These are phyloP conservation scores for Didymella pinodella DNA, from an alignment of 2,329 filamentous ascomycete species.

Conservation along the genomic window DNA sequence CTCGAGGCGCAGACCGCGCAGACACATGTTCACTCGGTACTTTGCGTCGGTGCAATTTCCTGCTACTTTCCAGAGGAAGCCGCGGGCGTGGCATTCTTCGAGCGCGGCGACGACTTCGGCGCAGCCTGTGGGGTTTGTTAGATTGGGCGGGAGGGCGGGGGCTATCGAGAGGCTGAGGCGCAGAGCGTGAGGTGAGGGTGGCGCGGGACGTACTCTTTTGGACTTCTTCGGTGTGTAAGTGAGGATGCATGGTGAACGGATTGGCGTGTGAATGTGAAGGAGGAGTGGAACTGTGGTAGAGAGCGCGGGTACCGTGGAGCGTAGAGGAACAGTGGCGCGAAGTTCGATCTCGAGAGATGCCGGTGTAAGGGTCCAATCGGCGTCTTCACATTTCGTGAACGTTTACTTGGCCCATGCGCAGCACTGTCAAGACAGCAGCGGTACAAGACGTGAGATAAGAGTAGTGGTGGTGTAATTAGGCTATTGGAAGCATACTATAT, in stretches of 20 bases:
- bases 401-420: conserved; percentile 31
- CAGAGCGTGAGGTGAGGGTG: no score
- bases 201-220: conserved; percentile 66
- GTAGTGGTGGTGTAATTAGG: neutral
- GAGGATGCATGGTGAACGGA: conserved; percentile 82
- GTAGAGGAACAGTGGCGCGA: conserved; percentile 15
- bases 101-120: conserved; percentile 92
- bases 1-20: conserved; percentile 80
- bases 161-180: no score
- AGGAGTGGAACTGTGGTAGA: neutral
- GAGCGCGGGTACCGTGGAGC: neutral
- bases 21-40: conserved; percentile 81
- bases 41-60: conserved; percentile 93
- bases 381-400: conserved; percentile 35
- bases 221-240: conserved; percentile 93
- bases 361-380: conserved; percentile 12
- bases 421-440: conserved; percentile 9
- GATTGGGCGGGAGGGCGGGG: neutral
- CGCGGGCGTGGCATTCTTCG: conserved; percentile 91
- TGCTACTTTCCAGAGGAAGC: conserved; percentile 89
- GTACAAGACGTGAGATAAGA: neutral
- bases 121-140: conserved; percentile 70
- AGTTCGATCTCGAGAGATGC: conserved; percentile 18
- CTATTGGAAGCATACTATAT: no score
- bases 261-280: neutral